phyloP scores from a whole-genome alignment of 2,329 filamentous ascomycete genomes.

The Aspergillus ustus region DNA sequence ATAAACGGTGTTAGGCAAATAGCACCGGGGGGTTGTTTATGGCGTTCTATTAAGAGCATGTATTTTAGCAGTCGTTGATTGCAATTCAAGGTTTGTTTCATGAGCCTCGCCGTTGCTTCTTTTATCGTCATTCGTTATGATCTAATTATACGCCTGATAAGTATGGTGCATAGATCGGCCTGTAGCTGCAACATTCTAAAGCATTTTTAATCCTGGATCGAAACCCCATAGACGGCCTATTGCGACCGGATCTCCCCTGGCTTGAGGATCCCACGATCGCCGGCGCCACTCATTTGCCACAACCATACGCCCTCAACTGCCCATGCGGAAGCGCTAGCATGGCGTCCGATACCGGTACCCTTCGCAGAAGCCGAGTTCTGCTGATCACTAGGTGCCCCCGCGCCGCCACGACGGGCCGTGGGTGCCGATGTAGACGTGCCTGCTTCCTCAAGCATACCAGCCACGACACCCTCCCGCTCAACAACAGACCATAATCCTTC shows the following conservation, averaged over 20 bases:
- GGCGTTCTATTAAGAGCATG: neutral
- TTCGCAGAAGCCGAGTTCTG: neutral
- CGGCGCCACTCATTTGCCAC: slow-evolving; percentile 72
- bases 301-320: slow-evolving; percentile 90
- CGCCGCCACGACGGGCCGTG: slow-evolving; percentile 44
- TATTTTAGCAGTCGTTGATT: neutral
- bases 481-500: slow-evolving; percentile 83
- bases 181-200: neutral
- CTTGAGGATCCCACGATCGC: slow-evolving; percentile 47
- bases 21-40: neutral
- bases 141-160: neutral
- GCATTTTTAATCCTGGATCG: neutral
- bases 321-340: slow-evolving; percentile 81
- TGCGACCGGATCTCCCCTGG: slow-evolving; percentile 36
- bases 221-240: slow-evolving; percentile 14
- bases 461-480: slow-evolving; percentile 75
- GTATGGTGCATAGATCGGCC: neutral
- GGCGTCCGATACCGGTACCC: slow-evolving; percentile 51
- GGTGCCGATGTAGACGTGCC: slow-evolving; percentile 52
- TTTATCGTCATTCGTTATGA: slow-evolving; percentile 8
- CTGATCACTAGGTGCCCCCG: slow-evolving; percentile 15
- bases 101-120: neutral
- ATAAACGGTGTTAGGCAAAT: slow-evolving; percentile 3
- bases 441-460: slow-evolving; percentile 77
- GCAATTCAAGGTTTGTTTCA: neutral